Evolutionary conservation across 2,329 filamentous ascomycete genomes (phyloP).

Genomic region (Ceratocystiopsis minuta): DNA sequence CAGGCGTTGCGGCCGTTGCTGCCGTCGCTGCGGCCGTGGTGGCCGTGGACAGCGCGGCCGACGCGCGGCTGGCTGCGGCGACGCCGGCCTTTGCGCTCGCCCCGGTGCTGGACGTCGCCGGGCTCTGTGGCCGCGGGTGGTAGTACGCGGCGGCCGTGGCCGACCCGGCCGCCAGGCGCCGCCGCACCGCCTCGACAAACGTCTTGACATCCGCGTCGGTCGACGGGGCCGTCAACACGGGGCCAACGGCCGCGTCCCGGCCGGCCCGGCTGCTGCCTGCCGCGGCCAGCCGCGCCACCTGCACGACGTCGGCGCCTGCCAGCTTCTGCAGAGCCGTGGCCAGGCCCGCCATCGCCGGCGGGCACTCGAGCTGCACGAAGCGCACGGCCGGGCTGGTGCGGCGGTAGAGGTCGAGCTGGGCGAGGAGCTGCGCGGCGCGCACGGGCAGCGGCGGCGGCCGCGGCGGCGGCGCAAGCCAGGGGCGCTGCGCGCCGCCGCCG

Average conservation of each 20-base stretch:
- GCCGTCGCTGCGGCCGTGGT: too few species aligned
- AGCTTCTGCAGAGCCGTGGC: constrained; percentile 39
- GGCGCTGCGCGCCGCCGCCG: constrained; percentile 16
- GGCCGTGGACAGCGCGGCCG: too few species aligned
- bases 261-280: not conserved
- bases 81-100: too few species aligned
- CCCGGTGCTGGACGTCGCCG: too few species aligned
- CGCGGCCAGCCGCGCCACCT: constrained; percentile 36
- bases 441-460: constrained; percentile 25
- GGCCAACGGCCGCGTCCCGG: not conserved
- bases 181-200: constrained; percentile 35
- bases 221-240: not conserved
- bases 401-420: constrained; percentile 42
- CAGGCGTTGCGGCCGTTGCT: too few species aligned
- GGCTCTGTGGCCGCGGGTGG: constrained; percentile 21
- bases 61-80: too few species aligned
- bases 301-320: constrained; percentile 36
- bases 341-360: constrained; percentile 35
- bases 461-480: constrained; percentile 24
- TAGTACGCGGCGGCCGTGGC: constrained; percentile 17
- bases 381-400: constrained; percentile 31
- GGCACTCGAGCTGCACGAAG: constrained; percentile 41
- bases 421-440: constrained; percentile 39
- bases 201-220: constrained; percentile 30
- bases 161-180: constrained; percentile 22